Base-by-base conservation (phyloP, 2,329 filamentous ascomycete genomes). In the Talaromyces amestolkiae region DNA sequence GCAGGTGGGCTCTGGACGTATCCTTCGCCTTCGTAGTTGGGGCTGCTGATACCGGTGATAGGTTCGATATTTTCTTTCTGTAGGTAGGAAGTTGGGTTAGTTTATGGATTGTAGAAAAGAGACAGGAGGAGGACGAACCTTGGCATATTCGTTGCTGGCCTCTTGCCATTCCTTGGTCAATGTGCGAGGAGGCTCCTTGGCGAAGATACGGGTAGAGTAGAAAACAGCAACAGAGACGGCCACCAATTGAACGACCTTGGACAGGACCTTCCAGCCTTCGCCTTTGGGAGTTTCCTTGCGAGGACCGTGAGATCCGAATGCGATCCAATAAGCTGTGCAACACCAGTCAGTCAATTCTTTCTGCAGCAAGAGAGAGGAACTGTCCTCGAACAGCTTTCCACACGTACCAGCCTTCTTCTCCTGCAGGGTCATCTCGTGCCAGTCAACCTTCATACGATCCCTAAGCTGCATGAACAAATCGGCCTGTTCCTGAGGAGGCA, bases 111-210 rank as follows among this genome's bases (percentile, higher is more conserved):
- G 66, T 41, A 65, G 2, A 15, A 27, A 3, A n/a, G 8, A 4
- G 8, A 8, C 65, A 69, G 66, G 64, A 43, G 56, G 35, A 24
- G 33, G 58, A 82, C 88, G 74, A 83, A 96, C 94, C 87, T 89
- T 93, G 80, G 97, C 85, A 81, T 91, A 95, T 84, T 97, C 95
- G 82, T 99, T 97, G 72, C 89, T 86, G 73, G 90, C 90, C 85
- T 98, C 93, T 84, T 99, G 92, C 88, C 91, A 98, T 83, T 99
- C 95, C 86, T 92, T 91, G 83, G 85, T 94, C 93, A 99, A 96
- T 75, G 94, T 96, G 79, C 85, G 84, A 71, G 95, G 95, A 69
- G 86, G 76, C 67, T 87, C 86, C 77, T 87, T 85, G 74, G 91
- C 92, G 78, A 91, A 89, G 71, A 85, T 71, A 75, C 93, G 91